phyloP scores from a whole-genome alignment of 1,284 basidiomycete genomes.

The Cutaneotrichosporon cyanovorans region DNA sequence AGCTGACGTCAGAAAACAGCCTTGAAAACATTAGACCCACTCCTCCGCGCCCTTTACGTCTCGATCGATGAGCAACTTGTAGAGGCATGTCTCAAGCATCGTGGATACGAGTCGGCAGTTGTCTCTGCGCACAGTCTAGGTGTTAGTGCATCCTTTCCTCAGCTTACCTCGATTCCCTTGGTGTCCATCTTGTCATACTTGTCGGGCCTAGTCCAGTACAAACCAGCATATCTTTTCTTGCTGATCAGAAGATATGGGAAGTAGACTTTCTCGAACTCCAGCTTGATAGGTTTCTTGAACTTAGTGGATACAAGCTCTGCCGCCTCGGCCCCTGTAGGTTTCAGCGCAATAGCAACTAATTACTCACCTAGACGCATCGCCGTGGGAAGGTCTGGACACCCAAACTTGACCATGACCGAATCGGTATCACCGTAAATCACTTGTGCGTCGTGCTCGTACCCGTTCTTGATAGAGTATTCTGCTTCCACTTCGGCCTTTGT shows the following conservation, averaged over 20 bases:
- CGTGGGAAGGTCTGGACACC: conserved; percentile 69
- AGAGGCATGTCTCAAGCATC: conserved; percentile 90
- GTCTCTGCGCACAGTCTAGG: conserved; percentile 85
- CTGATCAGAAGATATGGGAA: conserved; percentile 92
- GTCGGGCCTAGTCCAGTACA: conserved; percentile 89
- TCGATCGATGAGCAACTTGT: conserved; percentile 91
- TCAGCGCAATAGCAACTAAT: neutral
- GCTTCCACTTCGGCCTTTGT: conserved; percentile 87
- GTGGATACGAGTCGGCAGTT: conserved; percentile 93
- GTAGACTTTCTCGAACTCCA: conserved; percentile 98
- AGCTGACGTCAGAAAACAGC: conserved; percentile 50
- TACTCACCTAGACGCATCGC: conserved; percentile 76
- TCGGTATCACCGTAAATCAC: conserved; percentile 97
- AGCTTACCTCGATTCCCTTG: conserved; percentile 83
- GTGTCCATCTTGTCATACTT: conserved; percentile 98
- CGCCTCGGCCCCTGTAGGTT: conserved; percentile 72
- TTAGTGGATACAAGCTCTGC: conserved; percentile 85
- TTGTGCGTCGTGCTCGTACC: conserved; percentile 73
- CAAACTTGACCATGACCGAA: conserved; percentile 95
- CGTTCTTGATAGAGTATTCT: conserved; percentile 76
- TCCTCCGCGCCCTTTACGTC: conserved; percentile 87
- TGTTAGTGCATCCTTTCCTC: conserved; percentile 2
- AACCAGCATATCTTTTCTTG: conserved; percentile 93
- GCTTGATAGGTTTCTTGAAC: conserved; percentile 89
- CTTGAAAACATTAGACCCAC: conserved; percentile 48